Evolutionary conservation across 179 eudicot genomes (phyloP), one percentile per base, ranked within the genome.

Genomic region (Beta corolliflora): DNA sequence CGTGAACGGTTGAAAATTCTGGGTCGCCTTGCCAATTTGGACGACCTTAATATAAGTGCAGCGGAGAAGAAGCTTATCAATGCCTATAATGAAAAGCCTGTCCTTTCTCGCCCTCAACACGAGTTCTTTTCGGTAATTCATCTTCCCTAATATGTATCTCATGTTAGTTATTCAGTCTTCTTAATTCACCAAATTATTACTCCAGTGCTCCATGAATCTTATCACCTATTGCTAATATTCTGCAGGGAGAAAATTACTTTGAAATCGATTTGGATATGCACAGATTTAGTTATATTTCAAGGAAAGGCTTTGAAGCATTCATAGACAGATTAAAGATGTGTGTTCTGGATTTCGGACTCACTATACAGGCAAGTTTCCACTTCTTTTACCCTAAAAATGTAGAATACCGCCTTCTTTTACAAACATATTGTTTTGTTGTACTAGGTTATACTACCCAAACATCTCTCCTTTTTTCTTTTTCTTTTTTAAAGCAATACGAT

Each of bases 51-150:
- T 67, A 75, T 93, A 75, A 88, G 89, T 87, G 84, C 94, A 71
- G 88, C 98, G 2, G 99, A 97, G 82, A 92, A 91, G 85, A 97
- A 95, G 86, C 91, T 97, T 31, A 90, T 97, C 84, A 89, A 92
- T 81, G 95, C 97, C 58, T 97, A 94, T 83, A 97, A 94, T 61
- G 98, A 97, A 82, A 97, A 94, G 81, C 98, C 99, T 23, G 97
- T 97, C 68, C 93, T 97, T 76, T 92, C 99, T 71, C 99, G 99
- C 23, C 99, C 99, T 80, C 99, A 97, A 73, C 99, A 97, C 50
- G 97, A 94, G 61, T 97, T 97, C 84, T 94, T 88, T 83, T 68
- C 77, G 79, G 99, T 94, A 84, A 58, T 64, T 25, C 15, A n/a
- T 58, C 25, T 56, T 69, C n/a, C 29, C 45, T 29, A 50, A 4